A percentile compares a stretch with the other conserved stretches of the same genome.
These are phyloP conservation scores for Citrus sp. DNA, from an alignment of 345 rosid species.

Conservation along the genomic window DNA sequence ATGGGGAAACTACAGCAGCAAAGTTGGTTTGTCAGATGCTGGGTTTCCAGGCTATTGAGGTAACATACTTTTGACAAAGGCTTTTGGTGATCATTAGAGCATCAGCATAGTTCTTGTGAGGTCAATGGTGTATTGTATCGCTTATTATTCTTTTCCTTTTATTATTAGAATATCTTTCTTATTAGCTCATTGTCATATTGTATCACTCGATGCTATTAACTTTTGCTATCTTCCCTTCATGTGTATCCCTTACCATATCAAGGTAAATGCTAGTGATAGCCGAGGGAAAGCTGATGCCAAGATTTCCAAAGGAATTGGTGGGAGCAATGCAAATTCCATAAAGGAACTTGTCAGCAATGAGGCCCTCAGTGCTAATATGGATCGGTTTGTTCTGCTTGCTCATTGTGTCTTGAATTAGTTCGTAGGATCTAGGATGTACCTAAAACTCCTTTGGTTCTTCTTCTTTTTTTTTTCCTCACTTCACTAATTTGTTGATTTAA, in stretches of 20 bases:
- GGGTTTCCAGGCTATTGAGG: slow-evolving; percentile 95
- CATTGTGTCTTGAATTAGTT: slow-evolving; percentile 2
- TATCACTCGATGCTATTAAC: neutral
- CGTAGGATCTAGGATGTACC: neutral
- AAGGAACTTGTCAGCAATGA: slow-evolving; percentile 95
- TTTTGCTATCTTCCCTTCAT: neutral
- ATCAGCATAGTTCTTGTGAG: neutral
- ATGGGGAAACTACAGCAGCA: slow-evolving; percentile 93
- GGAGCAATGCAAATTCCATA: slow-evolving; percentile 92
- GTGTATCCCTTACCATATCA: neutral
- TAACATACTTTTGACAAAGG: slow-evolving; percentile 16
- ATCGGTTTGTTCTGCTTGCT: slow-evolving; percentile 43
- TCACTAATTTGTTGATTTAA: slow-evolving; percentile 13
- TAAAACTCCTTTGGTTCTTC: neutral
- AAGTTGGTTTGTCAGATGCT: slow-evolving; percentile 90
- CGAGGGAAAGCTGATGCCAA: slow-evolving; percentile 92
- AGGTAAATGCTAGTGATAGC: slow-evolving; percentile 99
- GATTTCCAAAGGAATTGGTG: slow-evolving; percentile 83
- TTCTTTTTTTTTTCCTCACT: neutral
- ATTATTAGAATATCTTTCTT: slow-evolving; percentile 1
- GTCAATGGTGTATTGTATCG: slow-evolving; percentile 3
- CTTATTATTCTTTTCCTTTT: neutral
- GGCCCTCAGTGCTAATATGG: slow-evolving; percentile 55
- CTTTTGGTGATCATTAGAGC: neutral
- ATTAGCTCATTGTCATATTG: slow-evolving; percentile 9